phyloP scores from a whole-genome alignment of 371 early-diverging fungal genomes.

The Lichtheimia hyalospora region DNA sequence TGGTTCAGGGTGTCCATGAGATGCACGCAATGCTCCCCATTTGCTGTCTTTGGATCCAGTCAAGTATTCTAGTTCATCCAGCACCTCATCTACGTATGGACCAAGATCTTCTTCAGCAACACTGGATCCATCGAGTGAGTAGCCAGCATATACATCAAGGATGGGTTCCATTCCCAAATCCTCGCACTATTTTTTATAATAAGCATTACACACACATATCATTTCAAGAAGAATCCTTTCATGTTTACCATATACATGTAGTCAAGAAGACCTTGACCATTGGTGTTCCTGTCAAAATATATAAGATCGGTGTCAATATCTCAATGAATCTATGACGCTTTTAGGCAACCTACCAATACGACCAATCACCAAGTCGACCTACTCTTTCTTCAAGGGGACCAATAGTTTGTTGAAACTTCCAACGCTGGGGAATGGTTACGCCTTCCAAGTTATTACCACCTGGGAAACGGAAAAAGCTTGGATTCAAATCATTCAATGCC shows the following conservation, averaged over 20 bases:
- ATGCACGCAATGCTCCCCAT: constrained; percentile 19
- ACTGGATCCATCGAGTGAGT: constrained; percentile 14
- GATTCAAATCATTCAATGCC: constrained; percentile 13
- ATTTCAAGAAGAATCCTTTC: too few relatives aligned
- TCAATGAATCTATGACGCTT: too few relatives aligned
- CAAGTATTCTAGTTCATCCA: constrained; percentile 25
- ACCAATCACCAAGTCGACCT: constrained; percentile 27
- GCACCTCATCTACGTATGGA: constrained; percentile 21
- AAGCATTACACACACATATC: too few relatives aligned
- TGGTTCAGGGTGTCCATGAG: constrained; percentile 19
- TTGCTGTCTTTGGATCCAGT: constrained; percentile 13
- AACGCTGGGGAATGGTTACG: constrained; percentile 11
- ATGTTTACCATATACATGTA: constrained; percentile 22
- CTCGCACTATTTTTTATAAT: too few relatives aligned
- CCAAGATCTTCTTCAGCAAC: constrained; percentile 18
- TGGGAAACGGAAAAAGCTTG: constrained; percentile 28
- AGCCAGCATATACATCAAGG: constrained; percentile 21
- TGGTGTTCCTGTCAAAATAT: constrained; percentile 9
- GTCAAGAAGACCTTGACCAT: constrained; percentile 28
- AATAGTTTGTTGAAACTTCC: constrained; percentile 29
- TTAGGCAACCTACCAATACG: constrained; percentile 6
- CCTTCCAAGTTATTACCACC: constrained; percentile 31
- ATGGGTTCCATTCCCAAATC: constrained; percentile 10
- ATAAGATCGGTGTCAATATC: too few relatives aligned
- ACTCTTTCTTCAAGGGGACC: constrained; percentile 25